A percentile compares a stretch with the other conserved stretches of the same genome.
These are phyloP conservation scores for Cucurbita ficifolia DNA, from an alignment of 306 rosid genomes.

Conservation along the genomic window DNA sequence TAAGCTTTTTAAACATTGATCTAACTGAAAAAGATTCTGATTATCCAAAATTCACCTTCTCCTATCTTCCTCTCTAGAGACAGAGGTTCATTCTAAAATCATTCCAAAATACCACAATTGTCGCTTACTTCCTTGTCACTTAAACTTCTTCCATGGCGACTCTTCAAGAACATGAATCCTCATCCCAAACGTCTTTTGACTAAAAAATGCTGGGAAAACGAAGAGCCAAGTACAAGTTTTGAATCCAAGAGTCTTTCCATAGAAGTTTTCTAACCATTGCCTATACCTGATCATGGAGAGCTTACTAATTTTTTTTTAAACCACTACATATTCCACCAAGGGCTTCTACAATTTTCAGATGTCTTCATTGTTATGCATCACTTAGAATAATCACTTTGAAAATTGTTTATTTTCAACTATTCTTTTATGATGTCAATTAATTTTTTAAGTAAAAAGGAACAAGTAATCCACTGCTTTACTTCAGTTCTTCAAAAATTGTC, in stretches of 20 bases:
- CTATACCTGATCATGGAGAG: background rate
- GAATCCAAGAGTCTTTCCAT: background rate
- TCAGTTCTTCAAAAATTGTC: background rate
- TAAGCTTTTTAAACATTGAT: background rate
- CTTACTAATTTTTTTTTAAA: background rate
- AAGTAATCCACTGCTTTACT: background rate
- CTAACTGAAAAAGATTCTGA: background rate
- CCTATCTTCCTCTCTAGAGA: background rate
- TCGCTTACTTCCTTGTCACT: background rate
- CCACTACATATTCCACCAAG: background rate
- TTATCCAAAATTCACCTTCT: background rate
- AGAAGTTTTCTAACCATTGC: background rate
- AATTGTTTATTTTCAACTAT: background rate
- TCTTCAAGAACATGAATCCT: background rate
- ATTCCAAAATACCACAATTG: background rate
- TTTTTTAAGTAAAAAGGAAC: background rate
- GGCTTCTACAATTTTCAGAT: background rate
- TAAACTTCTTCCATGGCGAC: background rate
- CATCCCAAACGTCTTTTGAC: background rate
- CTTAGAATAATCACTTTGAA: background rate
- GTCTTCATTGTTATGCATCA: background rate
- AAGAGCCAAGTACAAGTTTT: background rate
- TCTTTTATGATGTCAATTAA: background rate
- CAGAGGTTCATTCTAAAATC: background rate
- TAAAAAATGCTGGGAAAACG: background rate